Percentiles rank a stretch among this genome's conserved stretches.
Conservation (phyloP, 2,329 filamentous ascomycete genomes). For the Microcyclospora pomicola region DNA sequence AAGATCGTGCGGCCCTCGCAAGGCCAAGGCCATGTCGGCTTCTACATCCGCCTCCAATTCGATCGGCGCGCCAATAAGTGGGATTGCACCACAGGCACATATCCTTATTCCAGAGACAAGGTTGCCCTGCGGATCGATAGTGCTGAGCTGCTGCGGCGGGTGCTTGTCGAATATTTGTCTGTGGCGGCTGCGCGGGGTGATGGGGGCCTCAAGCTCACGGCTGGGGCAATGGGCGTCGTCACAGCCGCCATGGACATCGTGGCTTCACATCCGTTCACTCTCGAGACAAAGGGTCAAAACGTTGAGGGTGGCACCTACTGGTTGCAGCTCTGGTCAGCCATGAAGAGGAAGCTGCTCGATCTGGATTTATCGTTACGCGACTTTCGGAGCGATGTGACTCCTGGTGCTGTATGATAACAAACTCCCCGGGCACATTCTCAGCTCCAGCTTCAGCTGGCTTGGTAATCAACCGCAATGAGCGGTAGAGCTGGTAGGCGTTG, state of each 20-base stretch:
- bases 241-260: slow-evolving; percentile 12
- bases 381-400: too few species aligned
- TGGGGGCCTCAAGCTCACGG: not conserved
- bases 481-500: too few species aligned
- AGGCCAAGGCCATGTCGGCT: slow-evolving; percentile 16
- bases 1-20: slow-evolving; percentile 8
- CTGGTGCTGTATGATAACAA: too few species aligned
- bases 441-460: too few species aligned
- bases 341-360: slow-evolving; percentile 4
- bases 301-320: too few species aligned
- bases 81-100: slow-evolving; percentile 6
- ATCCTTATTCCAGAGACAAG: slow-evolving; percentile 8
- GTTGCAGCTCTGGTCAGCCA: slow-evolving; percentile 3
- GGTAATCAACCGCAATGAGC: too few species aligned
- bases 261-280: slow-evolving; percentile 10
- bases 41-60: slow-evolving; percentile 12
- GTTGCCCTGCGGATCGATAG: slow-evolving; percentile 12
- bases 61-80: slow-evolving; percentile 2
- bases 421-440: too few species aligned
- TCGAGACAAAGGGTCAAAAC: too few species aligned
- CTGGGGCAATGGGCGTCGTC: slow-evolving; percentile 8
- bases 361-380: too few species aligned
- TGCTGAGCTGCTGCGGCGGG: slow-evolving; percentile 11
- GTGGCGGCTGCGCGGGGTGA: not conserved
- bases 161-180: slow-evolving; percentile 3